phyloP scores from a whole-genome alignment of 257 asterid genomes.

The Primulina huaijiensis region DNA sequence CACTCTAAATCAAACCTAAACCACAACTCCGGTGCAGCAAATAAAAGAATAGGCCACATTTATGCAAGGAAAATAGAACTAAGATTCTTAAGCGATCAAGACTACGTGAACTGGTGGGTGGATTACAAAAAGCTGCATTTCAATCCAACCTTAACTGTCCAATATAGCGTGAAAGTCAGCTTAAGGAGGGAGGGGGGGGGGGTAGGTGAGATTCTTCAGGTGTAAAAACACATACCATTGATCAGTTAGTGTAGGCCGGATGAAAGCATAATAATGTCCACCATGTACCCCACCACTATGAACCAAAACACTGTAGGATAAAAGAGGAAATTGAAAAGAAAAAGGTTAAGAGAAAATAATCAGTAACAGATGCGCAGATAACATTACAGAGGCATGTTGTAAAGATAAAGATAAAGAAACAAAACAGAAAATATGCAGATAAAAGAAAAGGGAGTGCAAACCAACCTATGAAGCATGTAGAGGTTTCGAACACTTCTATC shows the following conservation, averaged over 20 bases:
- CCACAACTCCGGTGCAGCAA: conserved; percentile 14
- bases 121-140: conserved; percentile 3
- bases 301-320: conserved; percentile 80
- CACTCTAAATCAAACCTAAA: conserved; percentile 18
- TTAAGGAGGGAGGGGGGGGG: not conserved
- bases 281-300: conserved; percentile 98
- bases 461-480: conserved; percentile 89
- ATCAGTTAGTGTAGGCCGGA: conserved; percentile 88
- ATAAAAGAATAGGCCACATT: not conserved
- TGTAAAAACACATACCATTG: conserved; percentile 57
- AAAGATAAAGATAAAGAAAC: conserved; percentile 9
- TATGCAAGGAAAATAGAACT: conserved; percentile 10
- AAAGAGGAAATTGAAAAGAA: conserved; percentile 14
- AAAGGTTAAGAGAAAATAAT: conserved; percentile 8
- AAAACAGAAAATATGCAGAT: not conserved
- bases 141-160: conserved; percentile 13
- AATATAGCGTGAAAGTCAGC: not conserved
- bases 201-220: conserved; percentile 1
- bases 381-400: conserved; percentile 4
- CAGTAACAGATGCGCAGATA: not conserved
- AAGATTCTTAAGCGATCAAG: not conserved
- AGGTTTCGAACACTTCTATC: conserved; percentile 85
- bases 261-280: conserved; percentile 95
- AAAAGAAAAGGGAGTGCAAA: conserved; percentile 15
- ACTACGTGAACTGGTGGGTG: not conserved